Base-by-base conservation (phyloP, 2,329 filamentous ascomycete genomes). In the Claviceps spartinae region DNA sequence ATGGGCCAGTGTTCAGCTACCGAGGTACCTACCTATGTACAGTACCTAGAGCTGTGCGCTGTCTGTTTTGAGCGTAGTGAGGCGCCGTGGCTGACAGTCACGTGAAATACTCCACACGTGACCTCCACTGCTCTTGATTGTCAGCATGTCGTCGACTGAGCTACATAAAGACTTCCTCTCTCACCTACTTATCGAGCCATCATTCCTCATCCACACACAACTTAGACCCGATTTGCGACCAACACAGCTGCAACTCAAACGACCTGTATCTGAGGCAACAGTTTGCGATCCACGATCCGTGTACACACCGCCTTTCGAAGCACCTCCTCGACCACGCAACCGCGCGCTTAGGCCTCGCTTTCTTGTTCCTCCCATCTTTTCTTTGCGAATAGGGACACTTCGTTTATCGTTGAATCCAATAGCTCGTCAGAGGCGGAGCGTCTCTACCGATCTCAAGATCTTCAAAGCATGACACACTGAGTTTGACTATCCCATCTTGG, bases 391-490 rank as follows among this genome's bases (percentile, higher is more conserved):
- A 18, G n/a, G 26, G 20, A 38, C n/a, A 24, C 34, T 18, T 22
- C 8, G 16, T 18, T 46, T 24, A 16, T 18, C 38, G 18, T 14
- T 11, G 34, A 20, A 2, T 18, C 5, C 42, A 26, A 38, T 24
- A 14, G 34, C 24, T 48, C 6, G 20, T 16, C 5, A 40, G 16
- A 20, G 16, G 30, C 20, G 47, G 7, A 38, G 40, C 24, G 22
- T 16, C 26, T n/a, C 22, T 36, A 30, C n/a, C 13, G 6, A 18
- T 43, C 24, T 18, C 24, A 13, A 46, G 42, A 16, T 47, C 22
- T 24, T 37, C 49, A 6, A 44, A 51, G 36, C 49, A 51, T 54
- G 52, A 46, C 41, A 46, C 41, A 16, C 34, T 43, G 52, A 48
- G 49, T 22, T 47, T 46, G 34, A 34, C 47, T 22, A 51, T 45